Evolutionary conservation across 1,284 basidiomycete species (phyloP).

Genomic region (Phenoliferia sp.): DNA sequence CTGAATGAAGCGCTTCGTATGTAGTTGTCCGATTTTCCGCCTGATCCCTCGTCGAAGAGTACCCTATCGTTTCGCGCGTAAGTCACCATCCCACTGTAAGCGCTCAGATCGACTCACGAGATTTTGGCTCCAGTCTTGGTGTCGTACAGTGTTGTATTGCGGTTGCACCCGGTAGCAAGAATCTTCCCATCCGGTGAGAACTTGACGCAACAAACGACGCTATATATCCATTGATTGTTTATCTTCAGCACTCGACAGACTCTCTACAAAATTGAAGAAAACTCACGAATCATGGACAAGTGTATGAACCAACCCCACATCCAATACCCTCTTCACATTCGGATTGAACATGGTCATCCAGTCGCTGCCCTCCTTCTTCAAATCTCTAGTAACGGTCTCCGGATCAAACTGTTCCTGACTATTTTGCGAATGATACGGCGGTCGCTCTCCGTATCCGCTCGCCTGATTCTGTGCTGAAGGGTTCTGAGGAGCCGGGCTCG

Average conservation of each 20-base stretch:
- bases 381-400: conserved; percentile 50
- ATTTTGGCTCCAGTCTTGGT: conserved; percentile 75
- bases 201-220: conserved; percentile 85
- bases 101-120: conserved; percentile 50
- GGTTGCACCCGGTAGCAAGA: conserved; percentile 85
- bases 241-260: too few species aligned
- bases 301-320: conserved; percentile 85
- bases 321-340: conserved; percentile 70
- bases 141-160: conserved; percentile 84
- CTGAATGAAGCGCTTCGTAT: conserved; percentile 80
- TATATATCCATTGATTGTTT: conserved; percentile 38
- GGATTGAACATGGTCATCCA: conserved; percentile 96
- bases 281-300: conserved; percentile 84
- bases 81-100: background rate
- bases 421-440: conserved; percentile 10
- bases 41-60: conserved; percentile 60
- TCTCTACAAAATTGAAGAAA: background rate
- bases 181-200: conserved; percentile 85
- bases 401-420: conserved; percentile 43
- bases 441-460: background rate
- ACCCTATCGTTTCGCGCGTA: conserved; percentile 49
- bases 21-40: conserved; percentile 62
- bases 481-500: background rate
- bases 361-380: conserved; percentile 76
- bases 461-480: too few species aligned